Conservation (phyloP, 2,329 filamentous ascomycete species). For the Trichoderma breve region DNA sequence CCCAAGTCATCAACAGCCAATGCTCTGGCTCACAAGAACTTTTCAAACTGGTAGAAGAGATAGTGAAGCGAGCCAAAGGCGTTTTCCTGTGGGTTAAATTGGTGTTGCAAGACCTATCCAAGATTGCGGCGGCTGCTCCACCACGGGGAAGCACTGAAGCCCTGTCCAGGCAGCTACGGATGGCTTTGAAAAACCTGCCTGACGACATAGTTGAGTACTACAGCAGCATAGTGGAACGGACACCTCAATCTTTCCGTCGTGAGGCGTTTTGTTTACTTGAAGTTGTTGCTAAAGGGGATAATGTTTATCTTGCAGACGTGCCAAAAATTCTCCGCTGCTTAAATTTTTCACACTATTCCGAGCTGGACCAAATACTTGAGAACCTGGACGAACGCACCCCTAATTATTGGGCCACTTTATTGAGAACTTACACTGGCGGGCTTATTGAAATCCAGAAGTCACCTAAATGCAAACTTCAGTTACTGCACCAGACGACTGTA, state of each 20-base stretch:
- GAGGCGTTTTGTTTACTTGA: conserved; percentile 11
- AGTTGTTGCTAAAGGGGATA: not conserved
- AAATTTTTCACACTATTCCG: not conserved
- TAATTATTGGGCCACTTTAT: not conserved
- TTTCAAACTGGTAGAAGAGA: not conserved
- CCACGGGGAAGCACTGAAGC: too few relatives aligned
- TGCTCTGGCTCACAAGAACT: not conserved
- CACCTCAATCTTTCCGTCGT: not conserved
- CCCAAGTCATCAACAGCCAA: not conserved
- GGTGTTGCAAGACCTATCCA: not conserved
- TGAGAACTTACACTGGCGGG: not conserved
- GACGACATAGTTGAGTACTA: not conserved
- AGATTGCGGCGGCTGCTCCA: not conserved
- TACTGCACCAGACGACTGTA: not conserved
- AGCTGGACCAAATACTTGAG: not conserved
- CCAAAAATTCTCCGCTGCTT: not conserved
- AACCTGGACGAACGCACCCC: not conserved
- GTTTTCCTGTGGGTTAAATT: conserved; percentile 16
- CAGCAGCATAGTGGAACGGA: not conserved
- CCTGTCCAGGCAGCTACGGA: not conserved
- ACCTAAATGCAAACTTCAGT: not conserved
- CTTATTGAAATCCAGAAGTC: not conserved
- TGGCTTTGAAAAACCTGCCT: not conserved
- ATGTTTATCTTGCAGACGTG: not conserved
- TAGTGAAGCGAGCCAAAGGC: not conserved